These are phyloP conservation scores for Harringtonia lauricola DNA, from an alignment of 2,329 filamentous ascomycete genomes.

Conservation along the genomic window DNA sequence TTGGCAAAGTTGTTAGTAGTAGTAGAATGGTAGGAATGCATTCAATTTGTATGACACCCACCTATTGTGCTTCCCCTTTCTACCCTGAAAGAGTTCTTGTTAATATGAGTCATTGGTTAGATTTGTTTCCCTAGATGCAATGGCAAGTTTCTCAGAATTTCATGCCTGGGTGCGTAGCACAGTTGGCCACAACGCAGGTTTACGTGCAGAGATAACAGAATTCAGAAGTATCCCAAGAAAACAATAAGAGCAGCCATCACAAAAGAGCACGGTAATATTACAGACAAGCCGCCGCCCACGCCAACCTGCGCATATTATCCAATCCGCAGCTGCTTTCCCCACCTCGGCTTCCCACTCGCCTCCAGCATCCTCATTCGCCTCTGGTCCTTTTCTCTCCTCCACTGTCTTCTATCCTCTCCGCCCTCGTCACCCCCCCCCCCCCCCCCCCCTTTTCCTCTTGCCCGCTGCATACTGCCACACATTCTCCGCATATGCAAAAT, in stretches of 20 bases:
- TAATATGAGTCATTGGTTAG: too few species aligned
- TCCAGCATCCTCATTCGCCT: not conserved
- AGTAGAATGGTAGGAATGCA: too few species aligned
- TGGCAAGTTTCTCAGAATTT: too few species aligned
- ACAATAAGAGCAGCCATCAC: not conserved
- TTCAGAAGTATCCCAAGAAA: slow-evolving; percentile 3
- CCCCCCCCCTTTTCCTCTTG: not conserved
- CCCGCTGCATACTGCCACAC: not conserved
- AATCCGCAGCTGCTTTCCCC: not conserved
- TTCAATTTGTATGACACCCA: too few species aligned
- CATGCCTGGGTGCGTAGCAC: too few species aligned
- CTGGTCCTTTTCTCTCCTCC: not conserved
- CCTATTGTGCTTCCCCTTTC: too few species aligned
- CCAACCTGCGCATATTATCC: slow-evolving; percentile 4
- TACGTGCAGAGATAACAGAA: not conserved
- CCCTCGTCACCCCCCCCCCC: too few species aligned
- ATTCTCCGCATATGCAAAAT: not conserved
- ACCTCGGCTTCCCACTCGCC: not conserved
- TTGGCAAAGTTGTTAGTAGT: too few species aligned
- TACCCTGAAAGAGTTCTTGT: too few species aligned
- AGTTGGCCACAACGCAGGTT: too few species aligned
- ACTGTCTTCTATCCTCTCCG: not conserved
- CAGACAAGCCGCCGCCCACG: slow-evolving; percentile 5
- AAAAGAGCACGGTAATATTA: slow-evolving; percentile 11
- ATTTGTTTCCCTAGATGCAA: too few species aligned